Evolutionary conservation across 139 green algal species (phyloP), one percentile per base, ranked within the genome.

Genomic region (Coelastrella sp.): DNA sequence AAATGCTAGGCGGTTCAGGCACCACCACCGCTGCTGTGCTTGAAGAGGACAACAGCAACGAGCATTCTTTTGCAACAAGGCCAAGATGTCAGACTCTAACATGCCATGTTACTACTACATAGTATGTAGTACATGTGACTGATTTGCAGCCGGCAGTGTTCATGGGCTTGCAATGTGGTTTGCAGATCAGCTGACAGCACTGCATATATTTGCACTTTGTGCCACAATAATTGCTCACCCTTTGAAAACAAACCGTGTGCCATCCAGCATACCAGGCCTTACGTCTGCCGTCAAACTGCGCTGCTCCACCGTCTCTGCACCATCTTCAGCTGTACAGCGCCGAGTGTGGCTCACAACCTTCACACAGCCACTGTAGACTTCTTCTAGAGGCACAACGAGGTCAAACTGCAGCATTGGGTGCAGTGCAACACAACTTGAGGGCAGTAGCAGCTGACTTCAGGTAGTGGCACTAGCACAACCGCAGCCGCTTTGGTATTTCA

Each of bases 211-310:
- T n/a, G 59, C 27, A 19, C 17, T 32, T 71, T 7, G 17, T 41
- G n/a, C 27, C 19, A 27, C 7, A 35, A 13, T 4, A 32, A 30
- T 15, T 21, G 15, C 84, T 78, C 53, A 93, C 90, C 89, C 88
- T 69, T 96, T 86, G 86, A 97, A 96, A 27, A 96, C 90, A 81
- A 94, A 96, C 5, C 87, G 90, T 6, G 92, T 96, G 17, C 94
- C 93, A 38, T 91, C 89, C 57, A 90, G 88, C 45, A 91, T 84
- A 27, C 94, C 94, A 9, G 93, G 90, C 79, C 90, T 92, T 40
- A 96, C 86, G 34, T 92, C 87, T 53, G 95, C 93, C 5, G 75
- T 92, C 11, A 95, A 88, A 9, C 80, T 88, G 25, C 86, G 86
- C 41, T 89, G 69, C 86, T 94, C 91, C 32, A 86, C 85, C n/a